phyloP scores from a whole-genome alignment of 2,329 filamentous ascomycete species.

The Pleomassaria siparia region DNA sequence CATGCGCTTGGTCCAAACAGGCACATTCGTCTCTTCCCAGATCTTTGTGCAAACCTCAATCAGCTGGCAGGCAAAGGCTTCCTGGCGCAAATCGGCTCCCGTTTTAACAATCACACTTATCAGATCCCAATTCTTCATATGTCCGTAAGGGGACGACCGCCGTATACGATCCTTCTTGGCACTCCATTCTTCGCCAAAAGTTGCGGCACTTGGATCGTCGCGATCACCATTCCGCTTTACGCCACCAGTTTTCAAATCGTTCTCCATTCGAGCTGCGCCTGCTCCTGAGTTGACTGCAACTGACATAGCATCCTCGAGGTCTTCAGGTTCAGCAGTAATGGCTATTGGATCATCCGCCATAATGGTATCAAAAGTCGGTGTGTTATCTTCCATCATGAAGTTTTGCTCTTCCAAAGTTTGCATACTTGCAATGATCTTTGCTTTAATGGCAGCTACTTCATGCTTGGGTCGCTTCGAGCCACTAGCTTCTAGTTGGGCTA shows the following conservation, averaged over 20 bases:
- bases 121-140: slow-evolving; percentile 89
- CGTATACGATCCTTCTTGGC: slow-evolving; percentile 82
- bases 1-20: slow-evolving; percentile 90
- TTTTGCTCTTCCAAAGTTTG: slow-evolving; percentile 83
- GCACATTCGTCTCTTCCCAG: slow-evolving; percentile 71
- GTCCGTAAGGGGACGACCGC: slow-evolving; percentile 80
- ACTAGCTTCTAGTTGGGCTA: slow-evolving; percentile 78
- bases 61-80: slow-evolving; percentile 83
- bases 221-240: slow-evolving; percentile 79
- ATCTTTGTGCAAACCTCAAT: slow-evolving; percentile 81
- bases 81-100: slow-evolving; percentile 77
- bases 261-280: slow-evolving; percentile 82
- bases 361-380: slow-evolving; percentile 78
- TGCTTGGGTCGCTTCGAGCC: slow-evolving; percentile 76
- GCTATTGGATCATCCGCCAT: slow-evolving; percentile 68
- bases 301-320: slow-evolving; percentile 59
- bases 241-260: slow-evolving; percentile 83
- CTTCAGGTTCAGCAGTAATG: slow-evolving; percentile 52
- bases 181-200: slow-evolving; percentile 85
- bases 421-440: slow-evolving; percentile 89
- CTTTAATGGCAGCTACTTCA: slow-evolving; percentile 80
- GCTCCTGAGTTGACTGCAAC: slow-evolving; percentile 65
- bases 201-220: slow-evolving; percentile 81
- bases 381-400: slow-evolving; percentile 72
- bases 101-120: slow-evolving; percentile 88